These are phyloP conservation scores for Salix dunnii DNA, from an alignment of 345 rosid species.

Conservation along the genomic window DNA sequence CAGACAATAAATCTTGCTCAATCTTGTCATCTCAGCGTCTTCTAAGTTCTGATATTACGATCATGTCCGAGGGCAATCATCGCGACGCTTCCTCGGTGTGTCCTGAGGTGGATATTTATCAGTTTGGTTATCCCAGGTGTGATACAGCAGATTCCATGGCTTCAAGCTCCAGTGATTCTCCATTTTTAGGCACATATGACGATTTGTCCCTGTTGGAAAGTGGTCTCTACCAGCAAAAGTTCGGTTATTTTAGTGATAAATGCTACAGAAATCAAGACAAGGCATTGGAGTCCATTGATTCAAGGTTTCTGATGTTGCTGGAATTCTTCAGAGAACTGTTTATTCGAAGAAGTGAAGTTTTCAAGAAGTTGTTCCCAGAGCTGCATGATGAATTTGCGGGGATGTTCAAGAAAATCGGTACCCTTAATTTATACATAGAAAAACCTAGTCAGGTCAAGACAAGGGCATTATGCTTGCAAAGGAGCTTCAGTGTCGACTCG, in stretches of 20 bases:
- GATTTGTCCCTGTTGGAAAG: slow-evolving; percentile 11
- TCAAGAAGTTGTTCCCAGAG: slow-evolving; percentile 34
- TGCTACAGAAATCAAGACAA: not conserved
- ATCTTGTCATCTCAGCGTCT: not conserved
- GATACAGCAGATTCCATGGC: too few relatives aligned
- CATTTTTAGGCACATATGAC: not conserved
- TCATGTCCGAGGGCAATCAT: not conserved
- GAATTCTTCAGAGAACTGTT: slow-evolving; percentile 36
- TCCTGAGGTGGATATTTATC: not conserved
- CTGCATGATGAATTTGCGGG: slow-evolving; percentile 21
- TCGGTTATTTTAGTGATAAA: not conserved
- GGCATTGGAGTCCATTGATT: slow-evolving; percentile 23
- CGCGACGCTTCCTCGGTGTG: too few relatives aligned
- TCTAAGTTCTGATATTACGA: not conserved
- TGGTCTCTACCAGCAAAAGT: not conserved
- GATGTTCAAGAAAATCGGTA: slow-evolving; percentile 18
- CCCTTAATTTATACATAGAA: not conserved
- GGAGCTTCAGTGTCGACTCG: slow-evolving; percentile 46
- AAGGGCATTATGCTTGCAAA: slow-evolving; percentile 10
- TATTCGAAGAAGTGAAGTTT: slow-evolving; percentile 27
- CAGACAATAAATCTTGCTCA: not conserved
- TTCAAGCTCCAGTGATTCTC: not conserved
- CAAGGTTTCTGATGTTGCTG: slow-evolving; percentile 28
- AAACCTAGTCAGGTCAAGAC: not conserved
- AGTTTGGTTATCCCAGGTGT: not conserved